Conservation (phyloP, 352 stramenopile species). For the Nothophytophthora sp. region DNA sequence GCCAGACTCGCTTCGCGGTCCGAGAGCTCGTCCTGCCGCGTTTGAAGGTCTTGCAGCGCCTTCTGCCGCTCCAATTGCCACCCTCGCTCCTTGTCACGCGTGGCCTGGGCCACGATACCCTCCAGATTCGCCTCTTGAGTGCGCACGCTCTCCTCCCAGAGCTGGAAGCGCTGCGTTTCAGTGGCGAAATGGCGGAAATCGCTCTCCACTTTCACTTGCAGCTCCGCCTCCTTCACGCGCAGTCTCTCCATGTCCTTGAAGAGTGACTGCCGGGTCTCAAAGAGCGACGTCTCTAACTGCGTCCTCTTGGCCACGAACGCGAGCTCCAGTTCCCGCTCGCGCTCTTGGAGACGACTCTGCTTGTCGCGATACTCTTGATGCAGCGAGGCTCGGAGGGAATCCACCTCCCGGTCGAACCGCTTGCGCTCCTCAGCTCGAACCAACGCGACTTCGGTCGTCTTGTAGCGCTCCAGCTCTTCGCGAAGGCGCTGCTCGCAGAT, state of each 20-base stretch:
- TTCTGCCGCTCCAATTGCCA: conserved; percentile 48
- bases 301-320: conserved; percentile 47
- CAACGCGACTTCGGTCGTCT: conserved; percentile 49
- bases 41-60: conserved; percentile 23
- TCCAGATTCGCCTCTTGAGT: conserved; percentile 53
- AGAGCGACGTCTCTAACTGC: conserved; percentile 64
- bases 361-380: conserved; percentile 54
- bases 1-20: conserved; percentile 27
- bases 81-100: conserved; percentile 50
- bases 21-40: conserved; percentile 30
- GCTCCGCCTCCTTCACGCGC: conserved; percentile 48
- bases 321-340: conserved; percentile 63
- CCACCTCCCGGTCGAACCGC: conserved; percentile 50
- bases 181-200: conserved; percentile 47
- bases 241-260: conserved; percentile 72
- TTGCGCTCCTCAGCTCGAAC: conserved; percentile 65
- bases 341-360: conserved; percentile 47
- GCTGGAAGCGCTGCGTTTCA: conserved; percentile 47
- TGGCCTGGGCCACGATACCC: conserved; percentile 33
- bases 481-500: conserved; percentile 52
- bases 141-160: conserved; percentile 46
- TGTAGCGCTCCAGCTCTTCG: conserved; percentile 59
- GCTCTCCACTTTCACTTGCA: conserved; percentile 45
- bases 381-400: conserved; percentile 38
- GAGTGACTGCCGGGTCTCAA: conserved; percentile 59